Evolutionary conservation across 2,329 filamentous ascomycete genomes (phyloP), one percentile per base, ranked within the genome.

Genomic region (Pestalotiopsis sp.): DNA sequence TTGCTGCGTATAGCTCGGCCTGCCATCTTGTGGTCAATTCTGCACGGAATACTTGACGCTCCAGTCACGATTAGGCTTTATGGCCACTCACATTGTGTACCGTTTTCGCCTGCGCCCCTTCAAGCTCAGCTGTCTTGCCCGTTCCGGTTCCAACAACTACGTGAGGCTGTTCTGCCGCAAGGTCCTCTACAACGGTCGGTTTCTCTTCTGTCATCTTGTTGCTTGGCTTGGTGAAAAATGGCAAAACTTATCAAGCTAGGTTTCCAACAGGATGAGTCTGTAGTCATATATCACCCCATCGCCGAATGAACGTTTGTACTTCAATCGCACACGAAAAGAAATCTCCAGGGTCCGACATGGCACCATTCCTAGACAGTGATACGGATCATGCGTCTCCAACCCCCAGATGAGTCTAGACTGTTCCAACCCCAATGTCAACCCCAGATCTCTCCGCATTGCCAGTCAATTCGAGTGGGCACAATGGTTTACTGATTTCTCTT

Each of bases 1-100:
- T 76, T 56, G 83, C 84, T 52, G 83, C 83, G 72, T 76, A 85
- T 31, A 86, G 75, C 57, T 85, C 83, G 74, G 84, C 84, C 84
- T 85, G 36, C 23, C n/a, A 20, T 52, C 45, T 52, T 20, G 17
- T 52, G n/a, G 17, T 52, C 45, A 52, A 23, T 27, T n/a, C 45
- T 52, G 7, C 59, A 61, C 27, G 36, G 23, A 20, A 12, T 4
- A 23, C 38, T n/a, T 61, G 39, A 45, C 38, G 31, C 49, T 25
- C n/a, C 9, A 11, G 17, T 57, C 9, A 27, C 39, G 14, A 27
- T 23, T 27, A 17, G 57, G 14, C 3, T 27, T 38, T 5, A 65
- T 20, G 25, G 7, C 39, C 63, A 78, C 79, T 74, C 68, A 83
- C 81, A 73, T 83, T 83, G 72, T 78, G 78, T 45, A 83, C 82